Base-by-base conservation (phyloP, 1,284 basidiomycete species). In the Ceratobasidium sp. region DNA sequence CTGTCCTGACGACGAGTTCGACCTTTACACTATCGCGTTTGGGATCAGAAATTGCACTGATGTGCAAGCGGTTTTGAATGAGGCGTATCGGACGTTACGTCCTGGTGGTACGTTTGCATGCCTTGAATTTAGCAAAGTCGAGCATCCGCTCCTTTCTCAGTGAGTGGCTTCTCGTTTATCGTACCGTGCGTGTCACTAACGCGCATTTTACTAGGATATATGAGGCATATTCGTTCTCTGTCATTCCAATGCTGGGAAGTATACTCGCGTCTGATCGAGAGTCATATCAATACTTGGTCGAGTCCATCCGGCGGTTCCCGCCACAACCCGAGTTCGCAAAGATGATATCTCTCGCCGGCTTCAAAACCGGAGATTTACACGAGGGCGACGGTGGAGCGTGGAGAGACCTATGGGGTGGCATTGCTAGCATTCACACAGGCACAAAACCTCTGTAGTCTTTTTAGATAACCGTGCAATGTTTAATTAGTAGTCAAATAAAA, bases 1-100 rank as follows among this genome's bases (percentile, higher is more conserved):
- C 77, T 93, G 96, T 81, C 85, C 87, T 14, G 89, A 93, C 79
- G 90, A 95, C 82, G 90, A 93, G 19, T 94, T 98, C 78, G 97
- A 99, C 84, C 85, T 99, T 19, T 99, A 98, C 85, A 99, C 98
- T 27, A 99, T 99, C 81, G 96, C 98, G 0, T 99, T 99, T 81
- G 97, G 98, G 44, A 99, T 99, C 79, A 89, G 98, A 66, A 99
- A 99, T 82, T 98, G 95, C 86, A 99, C 98, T 9, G 95, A 95
- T 73, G 90, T 99, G 77, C 92, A 94, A 11, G 90, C 90, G 29
- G 98, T 97, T 19, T 86, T 99, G 54, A 87, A 88, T 76, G 96
- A 99, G 82, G 98, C 98, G 3, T 87, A 98, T 82, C 90, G 98
- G 22, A 96, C 99, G 14, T 88, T 99, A 69, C 99, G 98, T 83